Conservation (phyloP, 768 basidiomycete species). For the Tulasnella calospora region DNA sequence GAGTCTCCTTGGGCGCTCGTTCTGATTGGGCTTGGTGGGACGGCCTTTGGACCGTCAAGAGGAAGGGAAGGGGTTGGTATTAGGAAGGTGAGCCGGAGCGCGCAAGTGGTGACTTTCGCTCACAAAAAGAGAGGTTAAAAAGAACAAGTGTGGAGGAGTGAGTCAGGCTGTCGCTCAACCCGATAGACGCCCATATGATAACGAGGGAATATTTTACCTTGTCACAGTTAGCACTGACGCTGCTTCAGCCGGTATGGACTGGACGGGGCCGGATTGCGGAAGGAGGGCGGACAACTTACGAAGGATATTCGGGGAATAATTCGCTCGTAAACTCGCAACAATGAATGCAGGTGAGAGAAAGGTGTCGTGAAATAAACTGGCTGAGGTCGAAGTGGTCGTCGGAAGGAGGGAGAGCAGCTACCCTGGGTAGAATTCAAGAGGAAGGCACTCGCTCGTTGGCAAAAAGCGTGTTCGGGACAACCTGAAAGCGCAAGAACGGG, state of each 20-base stretch:
- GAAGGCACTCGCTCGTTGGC: slow-evolving; percentile 2
- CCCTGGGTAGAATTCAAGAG: slow-evolving; percentile 9
- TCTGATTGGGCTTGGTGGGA: not conserved
- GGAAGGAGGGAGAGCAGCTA: slow-evolving; percentile 4
- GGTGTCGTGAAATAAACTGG: not conserved
- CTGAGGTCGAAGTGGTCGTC: not conserved
- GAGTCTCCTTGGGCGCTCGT: slow-evolving; percentile 6
- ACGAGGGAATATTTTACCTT: not conserved
- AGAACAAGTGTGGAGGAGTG: not conserved
- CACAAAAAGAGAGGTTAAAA: not conserved
- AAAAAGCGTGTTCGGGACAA: not conserved
- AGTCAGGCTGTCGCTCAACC: not conserved
- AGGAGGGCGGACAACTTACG: not conserved
- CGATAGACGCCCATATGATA: not conserved
- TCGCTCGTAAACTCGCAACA: slow-evolving; percentile 2
- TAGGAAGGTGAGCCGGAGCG: not conserved
- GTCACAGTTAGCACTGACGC: not conserved
- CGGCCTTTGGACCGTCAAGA: not conserved
- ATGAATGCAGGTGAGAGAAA: not conserved
- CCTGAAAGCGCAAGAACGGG: not conserved
- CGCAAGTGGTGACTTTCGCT: not conserved
- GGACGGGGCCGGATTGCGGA: not conserved
- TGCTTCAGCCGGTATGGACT: not conserved
- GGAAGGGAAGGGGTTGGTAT: not conserved
- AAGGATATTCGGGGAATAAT: not conserved